These are phyloP conservation scores for Phoma herbarum DNA, from an alignment of 2,329 filamentous ascomycete genomes.

Conservation along the genomic window DNA sequence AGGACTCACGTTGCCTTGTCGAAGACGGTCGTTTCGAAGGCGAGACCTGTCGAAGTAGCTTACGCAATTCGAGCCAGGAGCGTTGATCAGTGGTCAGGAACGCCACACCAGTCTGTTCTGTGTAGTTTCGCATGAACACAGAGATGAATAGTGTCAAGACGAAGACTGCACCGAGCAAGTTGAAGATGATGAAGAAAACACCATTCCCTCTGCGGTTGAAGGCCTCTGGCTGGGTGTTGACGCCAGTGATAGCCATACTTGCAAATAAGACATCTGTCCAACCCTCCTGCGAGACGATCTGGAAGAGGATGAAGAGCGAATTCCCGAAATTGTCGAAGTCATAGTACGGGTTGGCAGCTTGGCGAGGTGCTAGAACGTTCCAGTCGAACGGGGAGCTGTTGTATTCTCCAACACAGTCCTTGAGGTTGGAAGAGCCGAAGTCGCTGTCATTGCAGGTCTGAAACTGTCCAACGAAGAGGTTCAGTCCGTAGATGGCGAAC, in stretches of 20 bases:
- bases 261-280: conserved; percentile 94
- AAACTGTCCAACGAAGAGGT: conserved; percentile 87
- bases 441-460: conserved; percentile 78
- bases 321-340: conserved; percentile 96
- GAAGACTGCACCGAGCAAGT: conserved; percentile 94
- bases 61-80: conserved; percentile 94
- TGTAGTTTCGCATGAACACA: conserved; percentile 99
- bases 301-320: conserved; percentile 94
- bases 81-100: conserved; percentile 95
- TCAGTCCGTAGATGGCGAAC: conserved; percentile 95
- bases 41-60: conserved; percentile 89
- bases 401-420: conserved; percentile 86
- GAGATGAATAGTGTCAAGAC: conserved; percentile 97
- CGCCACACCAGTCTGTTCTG: conserved; percentile 95
- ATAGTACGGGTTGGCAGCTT: conserved; percentile 82
- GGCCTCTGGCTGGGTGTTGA: conserved; percentile 74
- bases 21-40: conserved; percentile 91
- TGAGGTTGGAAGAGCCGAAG: conserved; percentile 66
- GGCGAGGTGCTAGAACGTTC: conserved; percentile 83
- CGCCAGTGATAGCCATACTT: conserved; percentile 81
- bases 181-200: conserved; percentile 95
- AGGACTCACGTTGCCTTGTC: conserved; percentile 73
- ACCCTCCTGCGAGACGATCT: conserved; percentile 98
- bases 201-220: conserved; percentile 82
- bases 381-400: conserved; percentile 80